These are phyloP conservation scores for Emericellopsis cladophorae DNA, from an alignment of 2,329 filamentous ascomycete genomes.

Conservation along the genomic window DNA sequence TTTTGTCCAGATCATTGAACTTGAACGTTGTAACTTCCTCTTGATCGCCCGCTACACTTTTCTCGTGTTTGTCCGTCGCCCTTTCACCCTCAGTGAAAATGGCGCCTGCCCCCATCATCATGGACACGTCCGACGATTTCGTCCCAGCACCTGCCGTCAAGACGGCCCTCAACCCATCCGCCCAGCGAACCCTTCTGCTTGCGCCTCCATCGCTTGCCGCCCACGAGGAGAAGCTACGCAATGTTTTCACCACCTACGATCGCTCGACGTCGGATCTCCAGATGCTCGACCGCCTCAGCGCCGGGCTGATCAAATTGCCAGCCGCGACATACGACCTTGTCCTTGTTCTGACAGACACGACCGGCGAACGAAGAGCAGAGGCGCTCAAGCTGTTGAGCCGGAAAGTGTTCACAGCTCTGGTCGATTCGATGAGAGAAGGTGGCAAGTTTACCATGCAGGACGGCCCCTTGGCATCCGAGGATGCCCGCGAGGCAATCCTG, in stretches of 20 bases:
- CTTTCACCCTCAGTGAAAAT: constrained; percentile 16
- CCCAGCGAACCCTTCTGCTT: constrained; percentile 61
- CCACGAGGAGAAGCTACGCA: constrained; percentile 65
- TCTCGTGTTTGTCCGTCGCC: neutral
- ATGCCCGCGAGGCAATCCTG: constrained; percentile 69
- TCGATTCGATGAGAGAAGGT: constrained; percentile 56
- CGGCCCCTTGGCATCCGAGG: constrained; percentile 34
- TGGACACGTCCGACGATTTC: constrained; percentile 45
- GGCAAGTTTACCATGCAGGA: constrained; percentile 59
- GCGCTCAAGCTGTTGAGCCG: constrained; percentile 52
- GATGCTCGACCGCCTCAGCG: constrained; percentile 89
- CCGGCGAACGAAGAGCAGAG: constrained; percentile 50
- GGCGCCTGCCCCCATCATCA: constrained; percentile 38
- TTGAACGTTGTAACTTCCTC: too few relatives aligned
- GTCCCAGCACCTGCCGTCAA: constrained; percentile 18
- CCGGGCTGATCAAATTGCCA: constrained; percentile 69
- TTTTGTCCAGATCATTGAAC: neutral
- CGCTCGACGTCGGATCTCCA: constrained; percentile 75
- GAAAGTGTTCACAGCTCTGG: constrained; percentile 55
- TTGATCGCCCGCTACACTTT: too few relatives aligned
- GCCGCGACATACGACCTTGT: constrained; percentile 69
- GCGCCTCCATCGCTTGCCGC: constrained; percentile 83
- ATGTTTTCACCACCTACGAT: constrained; percentile 60
- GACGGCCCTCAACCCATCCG: constrained; percentile 9
- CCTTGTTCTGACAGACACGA: constrained; percentile 69